These are phyloP conservation scores for Coemansia furcata DNA, from an alignment of 192 early-diverging fungal species.

Conservation along the genomic window DNA sequence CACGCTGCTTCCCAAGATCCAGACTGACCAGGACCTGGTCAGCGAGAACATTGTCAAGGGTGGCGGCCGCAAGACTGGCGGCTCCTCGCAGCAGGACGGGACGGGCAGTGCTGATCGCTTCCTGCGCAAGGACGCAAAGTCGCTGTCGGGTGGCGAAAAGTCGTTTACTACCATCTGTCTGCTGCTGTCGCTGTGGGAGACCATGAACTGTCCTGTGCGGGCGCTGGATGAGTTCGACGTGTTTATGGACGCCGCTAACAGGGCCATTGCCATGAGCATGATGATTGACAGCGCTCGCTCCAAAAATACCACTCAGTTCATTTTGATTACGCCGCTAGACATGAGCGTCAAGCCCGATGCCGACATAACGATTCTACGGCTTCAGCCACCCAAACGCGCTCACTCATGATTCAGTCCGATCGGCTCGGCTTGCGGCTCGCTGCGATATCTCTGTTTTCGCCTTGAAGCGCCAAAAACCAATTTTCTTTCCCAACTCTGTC, in stretches of 20 bases:
- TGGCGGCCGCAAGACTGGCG: not conserved
- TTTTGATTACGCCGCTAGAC: slow-evolving; percentile 95
- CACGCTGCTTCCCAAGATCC: slow-evolving; percentile 64
- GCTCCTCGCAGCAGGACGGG: slow-evolving; percentile 6
- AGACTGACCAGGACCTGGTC: slow-evolving; percentile 48
- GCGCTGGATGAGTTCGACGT: slow-evolving; percentile 99
- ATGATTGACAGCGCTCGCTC: slow-evolving; percentile 82
- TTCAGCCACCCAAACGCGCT: slow-evolving; percentile 55
- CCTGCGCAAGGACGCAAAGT: slow-evolving; percentile 78
- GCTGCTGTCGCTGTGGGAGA: slow-evolving; percentile 90
- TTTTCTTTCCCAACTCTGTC: not conserved
- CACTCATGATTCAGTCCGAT: not conserved
- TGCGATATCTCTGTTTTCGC: not conserved
- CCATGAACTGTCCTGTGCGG: slow-evolving; percentile 88
- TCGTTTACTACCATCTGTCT: slow-evolving; percentile 93
- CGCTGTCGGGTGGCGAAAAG: slow-evolving; percentile 97
- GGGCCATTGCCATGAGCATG: slow-evolving; percentile 80
- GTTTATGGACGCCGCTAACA: slow-evolving; percentile 98
- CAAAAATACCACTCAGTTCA: slow-evolving; percentile 78
- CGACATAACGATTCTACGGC: slow-evolving; percentile 52
- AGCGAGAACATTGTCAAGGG: slow-evolving; percentile 13
- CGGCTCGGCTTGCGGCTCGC: not conserved
- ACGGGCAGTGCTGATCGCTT: slow-evolving; percentile 6
- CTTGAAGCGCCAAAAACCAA: not conserved
- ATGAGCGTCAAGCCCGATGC: slow-evolving; percentile 61